These are phyloP conservation scores for Ampelomyces quisqualis DNA, from an alignment of 2,329 filamentous ascomycete genomes.

Conservation along the genomic window DNA sequence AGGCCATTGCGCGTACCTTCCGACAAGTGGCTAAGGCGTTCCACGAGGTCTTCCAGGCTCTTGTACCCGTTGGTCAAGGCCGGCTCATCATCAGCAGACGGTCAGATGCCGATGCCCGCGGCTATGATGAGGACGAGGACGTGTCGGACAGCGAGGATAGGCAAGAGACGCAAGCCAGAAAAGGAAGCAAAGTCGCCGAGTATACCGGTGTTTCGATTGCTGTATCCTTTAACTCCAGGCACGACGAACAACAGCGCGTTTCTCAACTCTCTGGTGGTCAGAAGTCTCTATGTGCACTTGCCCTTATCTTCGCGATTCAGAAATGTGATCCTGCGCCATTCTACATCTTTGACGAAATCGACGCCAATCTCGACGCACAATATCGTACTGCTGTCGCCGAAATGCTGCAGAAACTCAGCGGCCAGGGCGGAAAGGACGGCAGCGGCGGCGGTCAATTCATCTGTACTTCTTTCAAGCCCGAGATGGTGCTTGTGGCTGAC, in stretches of 20 bases:
- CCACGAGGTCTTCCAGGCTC: constrained; percentile 85
- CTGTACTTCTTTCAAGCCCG: constrained; percentile 96
- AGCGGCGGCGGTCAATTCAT: constrained; percentile 77
- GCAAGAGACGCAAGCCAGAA: constrained; percentile 36
- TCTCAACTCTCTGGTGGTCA: constrained; percentile 96
- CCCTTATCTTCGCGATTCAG: constrained; percentile 97
- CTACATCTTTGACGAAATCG: constrained; percentile 98
- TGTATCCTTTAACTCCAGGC: constrained; percentile 97
- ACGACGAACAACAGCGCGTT: constrained; percentile 96
- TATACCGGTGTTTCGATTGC: constrained; percentile 96
- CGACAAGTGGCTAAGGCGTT: constrained; percentile 96
- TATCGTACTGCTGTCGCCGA: constrained; percentile 94
- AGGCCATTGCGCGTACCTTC: constrained; percentile 97
- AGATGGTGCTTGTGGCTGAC: constrained; percentile 93
- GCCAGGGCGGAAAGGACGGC: constrained; percentile 44
- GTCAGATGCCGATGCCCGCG: constrained; percentile 70
- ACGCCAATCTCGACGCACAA: constrained; percentile 96
- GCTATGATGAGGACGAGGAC: constrained; percentile 60
- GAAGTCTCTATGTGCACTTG: constrained; percentile 96
- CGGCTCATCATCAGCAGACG: constrained; percentile 90
- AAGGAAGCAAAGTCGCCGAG: constrained; percentile 69
- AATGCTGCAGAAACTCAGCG: constrained; percentile 65
- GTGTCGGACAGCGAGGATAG: constrained; percentile 41
- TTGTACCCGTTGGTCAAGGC: constrained; percentile 91
- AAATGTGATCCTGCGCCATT: constrained; percentile 96